phyloP scores from a whole-genome alignment of 1,284 basidiomycete genomes.

The Cystobasidium pallidum region DNA sequence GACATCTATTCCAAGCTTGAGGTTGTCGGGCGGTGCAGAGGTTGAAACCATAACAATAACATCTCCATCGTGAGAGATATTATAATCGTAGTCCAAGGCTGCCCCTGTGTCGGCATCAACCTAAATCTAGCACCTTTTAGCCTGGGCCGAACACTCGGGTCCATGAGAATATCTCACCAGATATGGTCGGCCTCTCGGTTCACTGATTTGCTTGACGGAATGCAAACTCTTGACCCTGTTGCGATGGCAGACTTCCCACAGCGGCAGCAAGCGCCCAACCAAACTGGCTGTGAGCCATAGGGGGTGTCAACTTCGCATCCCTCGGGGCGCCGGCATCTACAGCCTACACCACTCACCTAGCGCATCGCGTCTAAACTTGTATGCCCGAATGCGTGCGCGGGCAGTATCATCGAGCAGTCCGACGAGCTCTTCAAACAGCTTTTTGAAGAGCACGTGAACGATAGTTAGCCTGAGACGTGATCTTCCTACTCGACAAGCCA shows the following conservation, averaged over 20 bases:
- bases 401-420: constrained; percentile 14
- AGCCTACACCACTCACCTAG: neutral
- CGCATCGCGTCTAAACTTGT: constrained; percentile 24
- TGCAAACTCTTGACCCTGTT: neutral
- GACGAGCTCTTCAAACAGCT: constrained; percentile 28
- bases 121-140: neutral
- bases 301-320: neutral
- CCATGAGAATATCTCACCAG: constrained; percentile 19
- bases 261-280: constrained; percentile 22
- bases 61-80: constrained; percentile 40
- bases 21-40: too few relatives aligned
- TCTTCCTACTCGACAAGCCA: too few relatives aligned
- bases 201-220: neutral
- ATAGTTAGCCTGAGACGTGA: too few relatives aligned
- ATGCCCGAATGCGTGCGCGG: constrained; percentile 17
- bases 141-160: too few relatives aligned
- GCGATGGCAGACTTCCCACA: constrained; percentile 18
- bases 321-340: too few relatives aligned
- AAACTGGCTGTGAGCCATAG: neutral
- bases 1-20: constrained; percentile 37
- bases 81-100: constrained; percentile 36
- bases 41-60: constrained; percentile 27
- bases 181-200: constrained; percentile 26
- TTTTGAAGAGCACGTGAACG: constrained; percentile 11
- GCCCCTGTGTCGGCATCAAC: neutral